Evolutionary conservation across 768 basidiomycete species (phyloP).

Genomic region (Pleurotus tuoliensis): DNA sequence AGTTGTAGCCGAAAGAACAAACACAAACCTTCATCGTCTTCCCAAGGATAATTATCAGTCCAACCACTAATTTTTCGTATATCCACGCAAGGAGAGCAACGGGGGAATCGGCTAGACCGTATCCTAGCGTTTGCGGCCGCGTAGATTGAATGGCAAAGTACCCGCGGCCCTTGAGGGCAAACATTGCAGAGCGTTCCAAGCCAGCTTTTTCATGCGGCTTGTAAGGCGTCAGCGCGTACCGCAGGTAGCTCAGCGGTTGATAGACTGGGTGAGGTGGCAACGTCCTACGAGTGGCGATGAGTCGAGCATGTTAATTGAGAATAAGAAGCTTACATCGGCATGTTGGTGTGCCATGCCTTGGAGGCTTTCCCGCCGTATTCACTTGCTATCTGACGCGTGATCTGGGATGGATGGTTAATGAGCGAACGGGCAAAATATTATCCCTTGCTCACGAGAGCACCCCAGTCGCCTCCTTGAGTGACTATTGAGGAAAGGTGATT

Average conservation of each 20-base stretch:
- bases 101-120: conserved; percentile 54
- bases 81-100: conserved; percentile 51
- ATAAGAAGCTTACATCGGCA: conserved; percentile 27
- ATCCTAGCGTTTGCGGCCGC: conserved; percentile 51
- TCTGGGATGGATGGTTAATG: conserved; percentile 16
- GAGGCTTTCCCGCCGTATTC: conserved; percentile 32
- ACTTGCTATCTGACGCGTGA: conserved; percentile 28
- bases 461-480: conserved; percentile 36
- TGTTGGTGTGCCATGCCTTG: conserved; percentile 47
- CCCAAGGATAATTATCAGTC: conserved; percentile 54
- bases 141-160: conserved; percentile 40
- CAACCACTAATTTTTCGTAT: conserved; percentile 47
- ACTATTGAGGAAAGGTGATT: conserved; percentile 25
- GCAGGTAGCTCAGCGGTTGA: conserved; percentile 21
- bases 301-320: not conserved
- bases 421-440: too few relatives aligned
- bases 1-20: not conserved
- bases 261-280: conserved; percentile 17
- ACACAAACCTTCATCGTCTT: conserved; percentile 47
- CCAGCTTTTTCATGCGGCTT: conserved; percentile 30
- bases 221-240: conserved; percentile 23
- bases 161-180: conserved; percentile 25
- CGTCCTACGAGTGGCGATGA: conserved; percentile 9
- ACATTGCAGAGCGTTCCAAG: conserved; percentile 24
- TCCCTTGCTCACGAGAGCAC: conserved; percentile 7